Evolutionary conservation across 108 stramenopile genomes (phyloP), one percentile per base, ranked within the genome.

Genomic region (Halocafeteria seosinensis): DNA sequence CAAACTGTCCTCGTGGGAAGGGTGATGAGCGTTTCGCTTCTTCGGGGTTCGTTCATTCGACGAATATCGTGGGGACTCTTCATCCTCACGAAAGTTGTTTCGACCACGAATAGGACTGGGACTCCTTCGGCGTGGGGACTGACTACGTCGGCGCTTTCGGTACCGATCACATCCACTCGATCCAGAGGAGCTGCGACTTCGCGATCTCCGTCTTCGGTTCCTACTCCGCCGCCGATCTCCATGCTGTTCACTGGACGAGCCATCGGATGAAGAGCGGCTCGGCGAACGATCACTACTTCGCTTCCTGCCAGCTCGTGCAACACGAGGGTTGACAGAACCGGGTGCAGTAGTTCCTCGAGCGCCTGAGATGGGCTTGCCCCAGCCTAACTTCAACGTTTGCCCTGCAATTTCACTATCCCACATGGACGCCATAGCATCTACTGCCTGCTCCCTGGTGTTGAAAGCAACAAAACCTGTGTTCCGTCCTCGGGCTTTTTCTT

Each of bases 391-490:
- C 42, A 47, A 21, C 42, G 17, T 17, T n/a, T 21, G 17, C 17
- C 42, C 42, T 47, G 17, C 17, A 17, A 47, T n/a, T n/a, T 47
- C 42, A n/a, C 17, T n/a, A 17, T n/a, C 42, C 17, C n/a, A 17
- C 68, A 74, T 37, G 32, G 68, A 38, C 13, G 32, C 8, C 27
- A 71, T 37, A 31, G 76, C 76, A 34, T 68, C 68, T 26, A 72
- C 76, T n/a, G 76, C 76, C 50, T 76, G 74, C n/a, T 59, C 34
- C 34, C 73, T 34, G 30, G 36, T 9, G 28, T 32, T 28, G 55
- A 72, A 76, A 59, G 50, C 47, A 24, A 76, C 71, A 57, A 76
- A 76, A 31, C 71, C 76, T 30, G 58, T 62, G 76, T 76, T 76
- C 34, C 67, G 24, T 42, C 64, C 60, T 17, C 71, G 61, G 2